Percentiles rank a stretch among this genome's conserved stretches.
These are phyloP conservation scores for Jamesozyma hellenica DNA, from an alignment of 805 yeast species.

Conservation along the genomic window DNA sequence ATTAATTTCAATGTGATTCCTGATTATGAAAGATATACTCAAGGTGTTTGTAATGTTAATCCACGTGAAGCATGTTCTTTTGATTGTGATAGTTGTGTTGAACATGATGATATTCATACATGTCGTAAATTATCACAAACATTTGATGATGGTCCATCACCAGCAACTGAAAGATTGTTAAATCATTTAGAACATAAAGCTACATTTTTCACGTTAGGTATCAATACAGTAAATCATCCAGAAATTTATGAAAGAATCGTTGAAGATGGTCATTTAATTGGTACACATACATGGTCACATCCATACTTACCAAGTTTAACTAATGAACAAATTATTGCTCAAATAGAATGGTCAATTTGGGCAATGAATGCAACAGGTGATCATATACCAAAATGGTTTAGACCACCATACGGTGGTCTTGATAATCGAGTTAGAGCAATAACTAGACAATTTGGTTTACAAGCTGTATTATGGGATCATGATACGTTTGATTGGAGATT, in stretches of 20 bases:
- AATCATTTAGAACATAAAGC: constrained; percentile 43
- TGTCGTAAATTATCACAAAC: constrained; percentile 75
- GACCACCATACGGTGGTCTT: constrained; percentile 95
- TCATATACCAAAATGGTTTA: constrained; percentile 82
- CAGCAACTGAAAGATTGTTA: constrained; percentile 53
- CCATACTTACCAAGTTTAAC: constrained; percentile 65
- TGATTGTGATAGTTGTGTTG: constrained; percentile 74
- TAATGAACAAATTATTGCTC: constrained; percentile 79
- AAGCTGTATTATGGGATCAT: constrained; percentile 80
- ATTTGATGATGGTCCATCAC: constrained; percentile 92
- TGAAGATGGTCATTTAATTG: constrained; percentile 65
- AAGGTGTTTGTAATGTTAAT: constrained; percentile 49
- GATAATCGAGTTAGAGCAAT: constrained; percentile 80
- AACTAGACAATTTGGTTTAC: constrained; percentile 75
- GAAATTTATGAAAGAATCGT: constrained; percentile 52
- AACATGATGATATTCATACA: constrained; percentile 63
- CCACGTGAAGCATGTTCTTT: constrained; percentile 59
- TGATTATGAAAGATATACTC: constrained; percentile 36
- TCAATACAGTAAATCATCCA: constrained; percentile 69
- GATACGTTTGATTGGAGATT: constrained; percentile 90
- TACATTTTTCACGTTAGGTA: constrained; percentile 81
- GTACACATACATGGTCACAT: constrained; percentile 91
- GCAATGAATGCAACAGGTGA: constrained; percentile 92
- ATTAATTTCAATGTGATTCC: constrained; percentile 51
- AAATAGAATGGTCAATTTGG: constrained; percentile 92